phyloP scores from a whole-genome alignment of 1,284 basidiomycete species.

The Anthracocystis panici-leucophaei region DNA sequence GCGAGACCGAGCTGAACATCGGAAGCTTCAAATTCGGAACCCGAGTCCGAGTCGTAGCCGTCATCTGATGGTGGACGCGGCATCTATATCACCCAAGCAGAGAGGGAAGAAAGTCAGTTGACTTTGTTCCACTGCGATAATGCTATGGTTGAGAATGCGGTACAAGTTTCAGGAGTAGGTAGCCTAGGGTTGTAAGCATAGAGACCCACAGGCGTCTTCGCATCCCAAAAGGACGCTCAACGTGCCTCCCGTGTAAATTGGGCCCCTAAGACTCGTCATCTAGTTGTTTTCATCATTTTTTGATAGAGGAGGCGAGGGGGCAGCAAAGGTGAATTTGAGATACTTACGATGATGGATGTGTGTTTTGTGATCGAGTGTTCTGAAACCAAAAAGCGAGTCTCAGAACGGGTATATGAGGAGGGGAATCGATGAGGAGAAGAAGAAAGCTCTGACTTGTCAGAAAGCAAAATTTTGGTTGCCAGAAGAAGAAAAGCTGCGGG shows the following conservation, averaged over 20 bases:
- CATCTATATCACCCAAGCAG: constrained; percentile 28
- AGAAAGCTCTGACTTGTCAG: not conserved
- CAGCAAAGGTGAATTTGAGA: not conserved
- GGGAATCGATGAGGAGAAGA: constrained; percentile 45
- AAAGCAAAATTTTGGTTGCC: constrained; percentile 2
- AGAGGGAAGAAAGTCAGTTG: constrained; percentile 12
- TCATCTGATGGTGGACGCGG: constrained; percentile 53
- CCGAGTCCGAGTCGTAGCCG: constrained; percentile 61
- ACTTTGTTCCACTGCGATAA: not conserved
- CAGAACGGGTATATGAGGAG: constrained; percentile 49
- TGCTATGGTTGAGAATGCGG: too few species aligned
- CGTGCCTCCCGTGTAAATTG: constrained; percentile 48
- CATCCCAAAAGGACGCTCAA: constrained; percentile 29
- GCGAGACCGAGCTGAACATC: constrained; percentile 65
- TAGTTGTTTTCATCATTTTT: constrained; percentile 61
- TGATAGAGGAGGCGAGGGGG: not conserved
- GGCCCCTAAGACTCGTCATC: constrained; percentile 66
- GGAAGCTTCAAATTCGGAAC: constrained; percentile 53
- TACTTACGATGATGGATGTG: constrained; percentile 25
- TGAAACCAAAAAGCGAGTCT: constrained; percentile 31
- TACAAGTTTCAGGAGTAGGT: constrained; percentile 57
- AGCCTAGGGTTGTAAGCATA: constrained; percentile 64
- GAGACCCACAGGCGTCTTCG: constrained; percentile 41
- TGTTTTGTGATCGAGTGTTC: constrained; percentile 43
- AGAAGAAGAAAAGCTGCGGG: constrained; percentile 24